Evolutionary conservation across 345 rosid species (phyloP).

Genomic region (Eucalyptus regnans): DNA sequence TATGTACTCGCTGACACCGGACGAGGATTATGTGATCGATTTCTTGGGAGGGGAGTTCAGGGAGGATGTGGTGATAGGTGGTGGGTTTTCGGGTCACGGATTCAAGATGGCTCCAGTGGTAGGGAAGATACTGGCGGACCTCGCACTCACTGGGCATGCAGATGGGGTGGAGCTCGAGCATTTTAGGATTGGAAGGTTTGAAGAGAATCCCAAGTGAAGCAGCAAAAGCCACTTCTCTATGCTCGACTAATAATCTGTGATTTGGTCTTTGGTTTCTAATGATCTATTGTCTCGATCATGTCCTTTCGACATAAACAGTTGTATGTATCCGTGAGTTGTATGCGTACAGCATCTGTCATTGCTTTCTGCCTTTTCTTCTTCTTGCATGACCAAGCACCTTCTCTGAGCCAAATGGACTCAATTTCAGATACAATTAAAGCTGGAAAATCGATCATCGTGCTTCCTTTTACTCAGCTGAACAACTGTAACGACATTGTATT

Average conservation of each 20-base stretch:
- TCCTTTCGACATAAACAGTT: neutral
- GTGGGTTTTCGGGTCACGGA: conserved; percentile 92
- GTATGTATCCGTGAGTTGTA: neutral
- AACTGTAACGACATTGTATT: neutral
- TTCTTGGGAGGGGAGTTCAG: conserved; percentile 74
- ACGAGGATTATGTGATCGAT: conserved; percentile 78
- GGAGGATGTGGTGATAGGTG: conserved; percentile 54
- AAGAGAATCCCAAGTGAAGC: conserved; percentile 19
- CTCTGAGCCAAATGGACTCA: neutral
- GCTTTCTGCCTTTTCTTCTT: neutral
- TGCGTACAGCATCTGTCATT: neutral
- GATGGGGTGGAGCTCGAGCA: conserved; percentile 40
- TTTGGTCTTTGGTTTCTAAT: neutral
- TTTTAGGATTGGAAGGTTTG: conserved; percentile 51
- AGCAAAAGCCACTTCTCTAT: neutral
- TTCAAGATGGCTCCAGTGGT: conserved; percentile 81
- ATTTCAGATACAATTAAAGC: neutral
- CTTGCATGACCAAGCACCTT: neutral
- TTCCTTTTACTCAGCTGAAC: neutral
- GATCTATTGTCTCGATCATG: neutral
- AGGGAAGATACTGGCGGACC: conserved; percentile 64
- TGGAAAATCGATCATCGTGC: neutral
- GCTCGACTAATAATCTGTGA: neutral
- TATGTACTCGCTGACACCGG: conserved; percentile 76
- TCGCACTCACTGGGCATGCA: conserved; percentile 35